These are phyloP conservation scores for Alectoria sarmentosa DNA, from an alignment of 495 filamentous ascomycete species.

Conservation along the genomic window DNA sequence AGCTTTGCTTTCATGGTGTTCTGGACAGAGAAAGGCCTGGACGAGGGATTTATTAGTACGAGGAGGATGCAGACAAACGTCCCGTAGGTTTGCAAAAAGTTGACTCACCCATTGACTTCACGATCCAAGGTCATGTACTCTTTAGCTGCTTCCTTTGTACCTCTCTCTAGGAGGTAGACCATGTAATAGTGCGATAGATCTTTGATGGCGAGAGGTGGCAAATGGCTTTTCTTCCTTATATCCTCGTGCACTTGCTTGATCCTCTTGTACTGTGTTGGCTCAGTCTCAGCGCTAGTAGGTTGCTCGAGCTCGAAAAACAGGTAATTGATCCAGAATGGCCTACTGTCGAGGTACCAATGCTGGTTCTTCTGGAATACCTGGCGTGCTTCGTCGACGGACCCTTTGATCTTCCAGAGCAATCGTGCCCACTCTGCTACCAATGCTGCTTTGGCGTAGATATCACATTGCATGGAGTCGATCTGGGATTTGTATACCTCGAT, in stretches of 20 bases:
- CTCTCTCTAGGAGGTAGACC: conserved; percentile 75
- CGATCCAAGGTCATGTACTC: conserved; percentile 79
- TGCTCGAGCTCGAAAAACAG: conserved; percentile 86
- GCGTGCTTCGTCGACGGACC: conserved; percentile 75
- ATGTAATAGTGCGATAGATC: conserved; percentile 77
- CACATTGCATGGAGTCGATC: conserved; percentile 61
- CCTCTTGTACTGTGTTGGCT: conserved; percentile 58
- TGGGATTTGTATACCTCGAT: conserved; percentile 78
- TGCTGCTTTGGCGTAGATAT: conserved; percentile 76
- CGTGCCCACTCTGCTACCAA: conserved; percentile 86
- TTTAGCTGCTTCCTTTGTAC: conserved; percentile 75
- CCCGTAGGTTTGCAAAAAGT: not conserved
- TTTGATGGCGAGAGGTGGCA: conserved; percentile 59
- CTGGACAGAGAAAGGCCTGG: conserved; percentile 45
- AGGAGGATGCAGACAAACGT: too few relatives aligned
- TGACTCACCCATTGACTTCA: conserved; percentile 63
- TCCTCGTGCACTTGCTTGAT: conserved; percentile 78
- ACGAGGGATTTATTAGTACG: not conserved
- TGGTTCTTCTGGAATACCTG: conserved; percentile 76
- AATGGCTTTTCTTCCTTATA: conserved; percentile 65
- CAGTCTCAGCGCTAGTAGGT: conserved; percentile 59
- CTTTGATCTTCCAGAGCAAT: conserved; percentile 86
- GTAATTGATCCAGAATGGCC: conserved; percentile 89
- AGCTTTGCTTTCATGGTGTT: conserved; percentile 39
- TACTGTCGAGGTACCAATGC: conserved; percentile 78